Evolutionary conservation across 2,329 filamentous ascomycete genomes (phyloP), one percentile per base, ranked within the genome.

Genomic region (Lachnellula occidentalis): DNA sequence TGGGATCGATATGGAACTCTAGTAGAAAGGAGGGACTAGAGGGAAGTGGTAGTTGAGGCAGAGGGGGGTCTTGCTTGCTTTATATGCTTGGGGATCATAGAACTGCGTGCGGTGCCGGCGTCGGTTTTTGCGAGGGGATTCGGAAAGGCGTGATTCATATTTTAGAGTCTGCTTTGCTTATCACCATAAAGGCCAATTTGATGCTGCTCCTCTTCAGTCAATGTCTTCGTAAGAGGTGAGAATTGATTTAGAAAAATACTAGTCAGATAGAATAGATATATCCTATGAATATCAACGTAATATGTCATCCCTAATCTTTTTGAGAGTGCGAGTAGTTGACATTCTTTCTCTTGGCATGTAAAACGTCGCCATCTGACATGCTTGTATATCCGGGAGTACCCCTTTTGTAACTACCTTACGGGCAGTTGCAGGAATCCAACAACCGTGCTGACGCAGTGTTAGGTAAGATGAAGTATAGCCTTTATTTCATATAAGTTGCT

Each of bases 1-100:
- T 64, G 92, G 90, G 27, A 90, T 97, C 69, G 92, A 97, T 64
- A 85, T 96, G 64, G 91, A 95, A 62, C 50, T 69, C 42, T 64
- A 31, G 27, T 31, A 31, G 57, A 43, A 53, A 24, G 39, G 34
- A 22, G 27, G 14, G 27, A 31, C 9, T 12, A 31, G 27, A 31
- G 27, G 4, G 9, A 31, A 31, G 9, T 15, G 4, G 2, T 17
- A 27, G 17, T 21, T 24, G 1, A 11, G n/a, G 41, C 15, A 17
- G 41, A 43, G 17, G 9, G 15, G 21, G 11, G 15, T 7, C 12
- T 17, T 5, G 36, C 15, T 39, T 39, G 36, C 4, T 15, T 39
- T 39, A 17, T 15, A 6, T 17, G 36, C 36, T 39, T 39, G 14
- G 15, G 36, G 14, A 39, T 17, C 36, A 17, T 39, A 3, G 9